A percentile compares a stretch with the other conserved stretches of the same genome.
phyloP scores from a whole-genome alignment of 2,329 filamentous ascomycete species.

The Phaeosphaeriaceae sp. region DNA sequence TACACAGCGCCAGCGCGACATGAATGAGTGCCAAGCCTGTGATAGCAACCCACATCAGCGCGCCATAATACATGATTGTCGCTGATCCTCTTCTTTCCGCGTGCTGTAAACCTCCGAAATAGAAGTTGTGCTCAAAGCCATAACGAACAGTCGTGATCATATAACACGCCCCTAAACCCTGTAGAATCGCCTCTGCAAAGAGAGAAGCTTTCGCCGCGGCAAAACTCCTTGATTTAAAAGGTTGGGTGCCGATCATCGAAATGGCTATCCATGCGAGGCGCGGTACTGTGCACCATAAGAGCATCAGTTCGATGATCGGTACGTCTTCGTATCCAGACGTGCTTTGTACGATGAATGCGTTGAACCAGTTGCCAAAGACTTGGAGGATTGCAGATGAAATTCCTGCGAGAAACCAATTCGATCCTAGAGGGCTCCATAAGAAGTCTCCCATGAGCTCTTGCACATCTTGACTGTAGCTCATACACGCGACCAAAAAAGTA shows the following conservation, averaged over 20 bases:
- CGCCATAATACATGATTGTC: conserved; percentile 37
- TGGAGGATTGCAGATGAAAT: conserved; percentile 27
- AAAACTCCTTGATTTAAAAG: conserved; percentile 17
- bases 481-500: conserved; percentile 21
- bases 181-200: conserved; percentile 35
- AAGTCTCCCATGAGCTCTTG: conserved; percentile 3
- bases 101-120: conserved; percentile 18
- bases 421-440: conserved; percentile 1
- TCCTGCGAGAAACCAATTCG: conserved; percentile 26
- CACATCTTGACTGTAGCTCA: conserved; percentile 6
- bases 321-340: conserved; percentile 29
- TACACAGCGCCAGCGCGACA: conserved; percentile 6
- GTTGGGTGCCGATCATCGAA: conserved; percentile 16
- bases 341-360: conserved; percentile 25
- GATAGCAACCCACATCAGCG: conserved; percentile 34
- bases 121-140: conserved; percentile 37
- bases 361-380: conserved; percentile 29
- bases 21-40: conserved; percentile 7
- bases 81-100: conserved; percentile 21
- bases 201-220: conserved; percentile 20
- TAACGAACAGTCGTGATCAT: conserved; percentile 38
- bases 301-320: conserved; percentile 28
- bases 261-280: conserved; percentile 33
- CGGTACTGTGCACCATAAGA: conserved; percentile 44
- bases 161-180: conserved; percentile 26